A percentile compares a stretch with the other conserved stretches of the same genome.
These are phyloP conservation scores for Chlamydomonas urium DNA, from an alignment of 139 green algal genomes.

Conservation along the genomic window DNA sequence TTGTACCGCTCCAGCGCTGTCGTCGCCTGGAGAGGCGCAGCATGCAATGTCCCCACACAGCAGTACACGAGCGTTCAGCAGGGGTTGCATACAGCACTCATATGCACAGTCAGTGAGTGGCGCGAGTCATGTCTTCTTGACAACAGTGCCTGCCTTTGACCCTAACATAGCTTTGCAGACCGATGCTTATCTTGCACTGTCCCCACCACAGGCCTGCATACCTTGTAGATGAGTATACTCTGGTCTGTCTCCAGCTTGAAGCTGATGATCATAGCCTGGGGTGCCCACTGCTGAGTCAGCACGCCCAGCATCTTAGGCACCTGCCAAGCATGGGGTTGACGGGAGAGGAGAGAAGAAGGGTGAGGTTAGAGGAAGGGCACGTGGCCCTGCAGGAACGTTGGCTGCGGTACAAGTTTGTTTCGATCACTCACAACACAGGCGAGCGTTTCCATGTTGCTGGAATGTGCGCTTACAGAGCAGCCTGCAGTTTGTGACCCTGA, in stretches of 20 bases:
- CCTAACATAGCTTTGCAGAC: background rate
- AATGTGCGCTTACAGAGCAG: no score
- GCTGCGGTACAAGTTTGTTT: no score
- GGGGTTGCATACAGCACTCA: background rate
- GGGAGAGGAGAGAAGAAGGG: no score
- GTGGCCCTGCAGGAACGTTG: no score
- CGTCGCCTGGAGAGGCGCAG: constrained; percentile 39
- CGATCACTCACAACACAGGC: no score
- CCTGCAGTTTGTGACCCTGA: no score
- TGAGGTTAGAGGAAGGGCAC: no score
- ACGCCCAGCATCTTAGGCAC: constrained; percentile 94
- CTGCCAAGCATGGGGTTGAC: no score
- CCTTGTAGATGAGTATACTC: constrained; percentile 30
- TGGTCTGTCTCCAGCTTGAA: constrained; percentile 99
- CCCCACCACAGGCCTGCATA: background rate
- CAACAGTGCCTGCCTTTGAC: background rate
- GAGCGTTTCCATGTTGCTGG: no score
- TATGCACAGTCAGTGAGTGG: background rate
- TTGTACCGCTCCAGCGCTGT: constrained; percentile 66
- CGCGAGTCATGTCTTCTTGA: background rate
- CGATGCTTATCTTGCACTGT: background rate
- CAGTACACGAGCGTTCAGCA: background rate
- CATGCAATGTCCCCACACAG: background rate
- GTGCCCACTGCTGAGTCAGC: constrained; percentile 76
- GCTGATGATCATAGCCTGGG: constrained; percentile 78